phyloP scores from a whole-genome alignment of 768 basidiomycete species.

The Lanmaoa rubissima region DNA sequence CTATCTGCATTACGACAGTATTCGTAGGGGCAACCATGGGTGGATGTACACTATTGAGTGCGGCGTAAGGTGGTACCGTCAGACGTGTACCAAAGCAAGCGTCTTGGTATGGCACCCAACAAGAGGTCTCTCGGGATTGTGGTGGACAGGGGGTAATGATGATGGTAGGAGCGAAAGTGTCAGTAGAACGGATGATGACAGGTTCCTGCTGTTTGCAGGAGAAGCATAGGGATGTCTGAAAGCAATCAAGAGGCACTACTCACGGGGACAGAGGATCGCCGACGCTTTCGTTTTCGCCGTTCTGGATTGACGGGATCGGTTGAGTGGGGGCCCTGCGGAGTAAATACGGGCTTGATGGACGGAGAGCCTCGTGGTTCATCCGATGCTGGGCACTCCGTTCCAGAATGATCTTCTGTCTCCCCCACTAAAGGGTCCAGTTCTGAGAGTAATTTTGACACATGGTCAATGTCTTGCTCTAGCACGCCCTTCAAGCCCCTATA shows the following conservation, averaged over 20 bases:
- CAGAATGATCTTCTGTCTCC: slow-evolving; percentile 1
- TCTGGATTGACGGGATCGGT: slow-evolving; percentile 1
- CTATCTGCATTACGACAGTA: slow-evolving; percentile 26
- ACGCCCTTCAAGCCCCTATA: slow-evolving; percentile 24
- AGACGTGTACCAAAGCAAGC: slow-evolving; percentile 49
- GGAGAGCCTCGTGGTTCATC: slow-evolving; percentile 1
- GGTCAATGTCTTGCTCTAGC: slow-evolving; percentile 40
- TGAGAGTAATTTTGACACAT: slow-evolving; percentile 41
- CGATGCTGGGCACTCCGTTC: not conserved
- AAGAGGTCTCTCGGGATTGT: slow-evolving; percentile 39
- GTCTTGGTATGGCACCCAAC: slow-evolving; percentile 54
- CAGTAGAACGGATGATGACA: slow-evolving; percentile 31
- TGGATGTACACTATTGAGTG: slow-evolving; percentile 48
- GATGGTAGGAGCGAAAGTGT: slow-evolving; percentile 47
- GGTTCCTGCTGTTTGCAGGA: slow-evolving; percentile 18
- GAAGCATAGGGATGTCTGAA: not conserved
- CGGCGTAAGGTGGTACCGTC: slow-evolving; percentile 47
- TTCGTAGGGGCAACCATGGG: slow-evolving; percentile 34
- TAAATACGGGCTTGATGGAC: not conserved
- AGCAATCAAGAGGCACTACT: not conserved
- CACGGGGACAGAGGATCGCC: slow-evolving; percentile 9
- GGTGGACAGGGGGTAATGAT: slow-evolving; percentile 48
- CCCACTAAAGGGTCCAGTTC: slow-evolving; percentile 35
- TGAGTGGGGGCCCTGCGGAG: not conserved
- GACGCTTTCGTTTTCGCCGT: slow-evolving; percentile 11